A percentile compares a stretch with the other conserved stretches of the same genome.
These are phyloP conservation scores for Ustilago hordei DNA, from an alignment of 1,284 basidiomycete genomes.

Conservation along the genomic window DNA sequence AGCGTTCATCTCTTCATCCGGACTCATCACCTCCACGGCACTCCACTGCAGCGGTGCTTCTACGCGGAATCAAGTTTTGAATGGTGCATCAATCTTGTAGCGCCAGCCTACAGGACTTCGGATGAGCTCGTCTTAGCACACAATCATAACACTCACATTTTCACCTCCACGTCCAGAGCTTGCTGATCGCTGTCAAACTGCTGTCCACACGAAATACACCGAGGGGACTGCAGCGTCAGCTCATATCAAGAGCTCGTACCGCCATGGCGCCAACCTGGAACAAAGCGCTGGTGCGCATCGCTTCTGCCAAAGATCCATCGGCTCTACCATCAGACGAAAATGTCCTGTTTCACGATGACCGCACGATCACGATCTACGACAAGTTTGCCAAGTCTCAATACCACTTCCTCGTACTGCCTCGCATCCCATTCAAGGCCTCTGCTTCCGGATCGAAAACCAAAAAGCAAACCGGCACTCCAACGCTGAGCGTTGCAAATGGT, in stretches of 20 bases:
- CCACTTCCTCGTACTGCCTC: constrained; percentile 55
- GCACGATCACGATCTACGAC: constrained; percentile 83
- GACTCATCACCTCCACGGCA: background rate
- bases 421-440: constrained; percentile 43
- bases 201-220: background rate
- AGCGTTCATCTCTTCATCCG: background rate
- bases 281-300: constrained; percentile 40
- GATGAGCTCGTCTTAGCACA: background rate
- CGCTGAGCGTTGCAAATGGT: constrained; percentile 37
- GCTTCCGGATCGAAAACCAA: background rate
- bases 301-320: constrained; percentile 30
- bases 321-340: constrained; percentile 70
- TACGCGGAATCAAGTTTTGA: constrained; percentile 1
- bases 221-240: background rate
- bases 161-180: background rate
- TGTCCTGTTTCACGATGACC: constrained; percentile 76
- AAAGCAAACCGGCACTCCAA: background rate
- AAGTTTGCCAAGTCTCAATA: constrained; percentile 78
- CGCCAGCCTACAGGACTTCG: background rate
- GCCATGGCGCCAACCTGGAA: constrained; percentile 29
- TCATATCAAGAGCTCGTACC: background rate
- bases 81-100: background rate
- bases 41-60: background rate
- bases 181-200: background rate
- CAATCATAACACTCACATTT: background rate